Base-by-base conservation (phyloP, 2,329 filamentous ascomycete species). In the Berkeleyomyces rouxiae region DNA sequence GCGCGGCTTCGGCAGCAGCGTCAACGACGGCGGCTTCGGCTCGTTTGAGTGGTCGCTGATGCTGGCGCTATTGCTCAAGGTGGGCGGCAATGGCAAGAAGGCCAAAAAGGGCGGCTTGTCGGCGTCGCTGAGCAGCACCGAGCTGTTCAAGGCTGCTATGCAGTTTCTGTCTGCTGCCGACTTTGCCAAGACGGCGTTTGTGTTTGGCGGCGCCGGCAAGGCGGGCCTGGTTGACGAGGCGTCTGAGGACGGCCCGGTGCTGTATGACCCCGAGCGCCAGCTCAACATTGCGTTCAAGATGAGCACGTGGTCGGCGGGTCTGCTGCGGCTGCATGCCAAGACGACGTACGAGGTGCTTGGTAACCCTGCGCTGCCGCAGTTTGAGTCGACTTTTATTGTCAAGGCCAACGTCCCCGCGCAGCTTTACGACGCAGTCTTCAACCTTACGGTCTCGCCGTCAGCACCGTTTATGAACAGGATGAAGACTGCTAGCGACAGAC, bases 121-220 rank as follows among this genome's bases (percentile, higher is more conserved):
- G 4, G 78, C 82, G 4, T 88, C 88, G 6, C 87, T 96, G 68
- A 96, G 87, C 75, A 87, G 87, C 72, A 93, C 92, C 33, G 92
- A 97, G 72, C 79, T 97, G 53, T 96, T 99, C 79, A 97, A 96
- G 73, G 91, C 90, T 2, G 84, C 86, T 1, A 76, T 99, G n/a
- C 92, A 96, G 70, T 93, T 92, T 67, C 76, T 99, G 16, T 84
- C 87, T 1, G 80, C 82, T 1, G 85, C 82, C 44, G 85, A 96
- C 69, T 76, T 96, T 62, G 77, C 76, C 63, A 85, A 82, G 68
- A 87, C 82, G 67, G 83, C 87, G 0, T 79, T 85, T 42, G 67
- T 79, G 0, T 76, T 84, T 62, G 73, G 64, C 36, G 75, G 70
- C 68, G 72, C 70, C 68, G 62, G 69, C 1, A 69, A 70, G 43